A percentile compares a stretch with the other conserved stretches of the same genome.
Evolutionary conservation across 2,329 filamentous ascomycete genomes (phyloP).

Genomic region (Mariannaea sp.): DNA sequence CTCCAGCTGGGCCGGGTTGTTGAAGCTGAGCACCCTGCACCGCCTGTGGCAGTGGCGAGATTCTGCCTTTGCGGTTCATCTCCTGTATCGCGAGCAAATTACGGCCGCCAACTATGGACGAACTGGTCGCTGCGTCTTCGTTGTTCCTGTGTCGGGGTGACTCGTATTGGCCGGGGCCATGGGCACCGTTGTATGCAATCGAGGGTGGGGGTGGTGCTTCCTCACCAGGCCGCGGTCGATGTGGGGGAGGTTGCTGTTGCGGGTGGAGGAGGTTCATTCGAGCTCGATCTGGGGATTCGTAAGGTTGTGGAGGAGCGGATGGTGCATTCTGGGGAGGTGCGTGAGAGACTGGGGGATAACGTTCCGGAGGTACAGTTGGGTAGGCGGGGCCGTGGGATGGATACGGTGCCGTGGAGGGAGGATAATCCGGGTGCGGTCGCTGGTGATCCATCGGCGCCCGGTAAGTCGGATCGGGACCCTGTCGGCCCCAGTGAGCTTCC

Average conservation of each 20-base stretch:
- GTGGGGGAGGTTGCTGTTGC: slow-evolving; percentile 45
- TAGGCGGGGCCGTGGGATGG: slow-evolving; percentile 40
- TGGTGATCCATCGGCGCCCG: slow-evolving; percentile 48
- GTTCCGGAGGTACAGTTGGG: slow-evolving; percentile 40
- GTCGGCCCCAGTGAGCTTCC: slow-evolving; percentile 43
- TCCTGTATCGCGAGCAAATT: slow-evolving; percentile 80
- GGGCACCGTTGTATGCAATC: slow-evolving; percentile 53
- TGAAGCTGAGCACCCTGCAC: slow-evolving; percentile 90
- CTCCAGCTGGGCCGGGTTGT: slow-evolving; percentile 75
- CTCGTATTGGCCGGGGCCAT: slow-evolving; percentile 48
- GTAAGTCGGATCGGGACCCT: slow-evolving; percentile 41
- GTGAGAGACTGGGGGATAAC: slow-evolving; percentile 44
- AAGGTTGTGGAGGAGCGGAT: slow-evolving; percentile 42
- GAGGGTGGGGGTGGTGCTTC: slow-evolving; percentile 57
- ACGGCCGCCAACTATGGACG: slow-evolving; percentile 61
- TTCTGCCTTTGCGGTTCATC: slow-evolving; percentile 78
- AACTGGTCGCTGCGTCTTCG: slow-evolving; percentile 59
- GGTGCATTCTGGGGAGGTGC: slow-evolving; percentile 40
- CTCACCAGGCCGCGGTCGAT: slow-evolving; percentile 50
- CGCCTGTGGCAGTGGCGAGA: slow-evolving; percentile 89
- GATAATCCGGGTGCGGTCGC: slow-evolving; percentile 54
- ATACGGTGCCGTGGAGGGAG: slow-evolving; percentile 48
- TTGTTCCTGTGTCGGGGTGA: slow-evolving; percentile 45
- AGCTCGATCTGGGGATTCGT: slow-evolving; percentile 58
- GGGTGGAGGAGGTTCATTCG: slow-evolving; percentile 46